Base-by-base conservation (phyloP, 148 eudicot species). In the Heliamphora exappendiculata region DNA sequence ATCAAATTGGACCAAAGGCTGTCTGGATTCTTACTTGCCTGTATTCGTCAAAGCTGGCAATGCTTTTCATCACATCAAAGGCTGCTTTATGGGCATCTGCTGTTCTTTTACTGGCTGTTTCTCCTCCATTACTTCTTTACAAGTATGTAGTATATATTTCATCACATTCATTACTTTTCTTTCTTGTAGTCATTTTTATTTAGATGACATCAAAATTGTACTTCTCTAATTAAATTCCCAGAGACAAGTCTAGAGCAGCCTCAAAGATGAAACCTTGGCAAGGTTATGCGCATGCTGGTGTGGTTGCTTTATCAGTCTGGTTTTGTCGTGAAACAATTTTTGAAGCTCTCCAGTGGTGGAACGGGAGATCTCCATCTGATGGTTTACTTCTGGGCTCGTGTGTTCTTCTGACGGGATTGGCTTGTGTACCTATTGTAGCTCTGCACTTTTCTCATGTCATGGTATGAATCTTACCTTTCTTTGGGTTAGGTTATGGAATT, bases 311-410 rank as follows among this genome's bases (percentile, higher is more conserved):
- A 78, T 90, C 98, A 57, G 94, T 95, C 60, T 95, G 97, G 98
- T 95, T 92, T 89, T 95, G 91, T 71, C 93, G 96, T 71, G 99
- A 95, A 80, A 86, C 99, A 71, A 89, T 95, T 77, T 95, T 95
- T 78, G 99, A 95, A 88, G 91, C 91, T 81, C 97, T 95, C 63
- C 99, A 89, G 73, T 95, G 99, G 97, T 91, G 97, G 97, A 73
- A 89, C 77, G 99, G 99, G 54, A 93, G 98, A 82, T 75, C 97
- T 78, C 94, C 99, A 66, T 85, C 98, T 69, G 99, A 90, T 84
- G 91, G 98, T 79, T 76, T 95, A 81, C 94, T 95, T 81, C 80
- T 93, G 89, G 99, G 99, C 54, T 89, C 83, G 82, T 95, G 98
- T 85, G 86, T 91, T 74, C 86, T 95, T 75, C 79, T 93, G 86